phyloP scores from a whole-genome alignment of 495 filamentous ascomycete species.

The Aspergillus coremiiformis region DNA sequence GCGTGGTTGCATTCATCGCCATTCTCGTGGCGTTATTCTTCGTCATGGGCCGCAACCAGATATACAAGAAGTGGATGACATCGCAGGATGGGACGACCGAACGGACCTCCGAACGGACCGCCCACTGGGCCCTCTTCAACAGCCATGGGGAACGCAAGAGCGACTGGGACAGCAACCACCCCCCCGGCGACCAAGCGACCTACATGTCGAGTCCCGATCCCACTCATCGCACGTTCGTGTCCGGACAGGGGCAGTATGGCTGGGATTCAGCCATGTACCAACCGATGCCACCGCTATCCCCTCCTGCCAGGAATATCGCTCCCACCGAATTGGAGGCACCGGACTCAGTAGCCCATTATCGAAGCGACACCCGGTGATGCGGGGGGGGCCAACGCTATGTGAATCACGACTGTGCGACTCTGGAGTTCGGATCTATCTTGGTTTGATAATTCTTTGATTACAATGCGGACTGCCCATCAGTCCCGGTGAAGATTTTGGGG shows the following conservation, averaged over 20 bases:
- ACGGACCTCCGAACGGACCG: constrained; percentile 23
- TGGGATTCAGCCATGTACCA: constrained; percentile 17
- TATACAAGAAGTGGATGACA: constrained; percentile 32
- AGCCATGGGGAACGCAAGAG: constrained; percentile 8
- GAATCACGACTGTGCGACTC: neutral
- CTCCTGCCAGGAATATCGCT: neutral
- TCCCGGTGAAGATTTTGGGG: too few relatives aligned
- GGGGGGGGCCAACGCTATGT: neutral
- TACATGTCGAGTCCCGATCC: constrained; percentile 14
- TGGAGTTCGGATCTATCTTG: neutral
- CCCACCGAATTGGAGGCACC: constrained; percentile 28
- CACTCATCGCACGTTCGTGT: constrained; percentile 9
- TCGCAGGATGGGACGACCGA: constrained; percentile 19
- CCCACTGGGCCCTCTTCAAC: constrained; percentile 26
- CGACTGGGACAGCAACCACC: constrained; percentile 1
- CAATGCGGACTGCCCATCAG: too few relatives aligned
- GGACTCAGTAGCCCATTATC: neutral
- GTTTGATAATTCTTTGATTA: too few relatives aligned
- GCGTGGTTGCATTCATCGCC: constrained; percentile 23
- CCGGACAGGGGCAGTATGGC: constrained; percentile 1
- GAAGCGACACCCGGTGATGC: neutral
- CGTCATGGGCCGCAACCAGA: constrained; percentile 31
- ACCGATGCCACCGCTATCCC: constrained; percentile 3
- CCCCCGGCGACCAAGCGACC: constrained; percentile 3
- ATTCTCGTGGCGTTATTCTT: constrained; percentile 34